phyloP scores from a whole-genome alignment of 2,329 filamentous ascomycete species.

The Neonectria neomacrospora region DNA sequence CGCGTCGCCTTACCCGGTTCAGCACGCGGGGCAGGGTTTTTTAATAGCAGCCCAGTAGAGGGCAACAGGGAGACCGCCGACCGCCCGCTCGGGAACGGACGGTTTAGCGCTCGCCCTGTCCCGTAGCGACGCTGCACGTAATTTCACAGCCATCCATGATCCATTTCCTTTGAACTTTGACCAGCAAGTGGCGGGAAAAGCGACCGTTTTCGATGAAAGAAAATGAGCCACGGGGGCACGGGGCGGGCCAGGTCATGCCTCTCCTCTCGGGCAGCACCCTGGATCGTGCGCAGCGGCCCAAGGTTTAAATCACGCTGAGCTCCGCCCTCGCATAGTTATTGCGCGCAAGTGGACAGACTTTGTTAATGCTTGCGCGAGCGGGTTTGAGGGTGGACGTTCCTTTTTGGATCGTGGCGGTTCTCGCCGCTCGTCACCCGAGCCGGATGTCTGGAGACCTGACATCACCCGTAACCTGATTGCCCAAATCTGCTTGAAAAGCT shows the following conservation, averaged over 20 bases:
- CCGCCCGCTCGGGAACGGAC: conserved; percentile 23
- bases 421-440: conserved; percentile 18
- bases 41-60: conserved; percentile 14
- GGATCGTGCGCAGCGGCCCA: conserved; percentile 10
- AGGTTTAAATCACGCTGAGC: neutral
- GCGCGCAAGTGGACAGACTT: neutral
- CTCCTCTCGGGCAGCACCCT: conserved; percentile 9
- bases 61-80: conserved; percentile 6
- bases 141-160: neutral
- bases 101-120: conserved; percentile 10
- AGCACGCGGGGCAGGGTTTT: conserved; percentile 14
- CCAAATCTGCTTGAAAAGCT: neutral
- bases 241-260: conserved; percentile 4
- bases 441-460: conserved; percentile 40
- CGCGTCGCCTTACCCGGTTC: conserved; percentile 16
- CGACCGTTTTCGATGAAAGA: conserved; percentile 11
- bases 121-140: neutral
- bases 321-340: neutral
- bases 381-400: neutral
- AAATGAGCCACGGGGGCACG: conserved; percentile 1
- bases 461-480: conserved; percentile 41
- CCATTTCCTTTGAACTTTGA: too few species aligned
- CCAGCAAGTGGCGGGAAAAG: neutral
- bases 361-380: neutral
- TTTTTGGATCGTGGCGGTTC: conserved; percentile 10